A percentile compares a stretch with the other conserved stretches of the same genome.
Conservation (phyloP, 1,284 basidiomycete genomes). For the Heterobasidion occidentale region DNA sequence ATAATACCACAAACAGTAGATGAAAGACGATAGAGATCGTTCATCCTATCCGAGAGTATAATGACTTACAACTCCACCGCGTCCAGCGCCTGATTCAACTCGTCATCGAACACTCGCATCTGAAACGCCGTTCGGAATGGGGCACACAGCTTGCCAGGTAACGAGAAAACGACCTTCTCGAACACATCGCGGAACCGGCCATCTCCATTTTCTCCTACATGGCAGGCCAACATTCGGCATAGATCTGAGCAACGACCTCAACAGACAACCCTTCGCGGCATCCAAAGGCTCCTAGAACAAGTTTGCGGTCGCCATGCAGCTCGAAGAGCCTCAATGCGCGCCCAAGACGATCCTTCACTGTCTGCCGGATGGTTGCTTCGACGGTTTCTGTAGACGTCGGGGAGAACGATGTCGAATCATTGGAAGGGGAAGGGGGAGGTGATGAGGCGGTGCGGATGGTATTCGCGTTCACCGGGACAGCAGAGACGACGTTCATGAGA, state of each 20-base stretch:
- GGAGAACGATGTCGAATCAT: background rate
- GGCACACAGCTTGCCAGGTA: constrained; percentile 29
- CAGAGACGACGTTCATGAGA: constrained; percentile 35
- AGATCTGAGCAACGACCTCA: constrained; percentile 44
- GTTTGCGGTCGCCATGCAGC: constrained; percentile 29
- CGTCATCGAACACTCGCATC: constrained; percentile 32
- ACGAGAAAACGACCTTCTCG: constrained; percentile 36
- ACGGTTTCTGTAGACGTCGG: constrained; percentile 15
- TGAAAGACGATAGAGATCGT: background rate
- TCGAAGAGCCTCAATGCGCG: constrained; percentile 38
- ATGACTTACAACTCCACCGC: background rate
- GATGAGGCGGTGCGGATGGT: constrained; percentile 32
- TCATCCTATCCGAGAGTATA: background rate
- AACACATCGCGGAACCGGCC: constrained; percentile 34
- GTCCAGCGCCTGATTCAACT: constrained; percentile 15
- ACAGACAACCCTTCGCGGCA: constrained; percentile 29
- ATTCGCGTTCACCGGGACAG: constrained; percentile 35
- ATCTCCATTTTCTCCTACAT: constrained; percentile 11
- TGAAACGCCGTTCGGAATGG: constrained; percentile 35
- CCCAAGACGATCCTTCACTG: constrained; percentile 33
- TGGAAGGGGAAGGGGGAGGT: constrained; percentile 18
- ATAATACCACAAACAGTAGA: background rate
- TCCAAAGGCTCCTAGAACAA: constrained; percentile 43
- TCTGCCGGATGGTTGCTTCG: constrained; percentile 29
- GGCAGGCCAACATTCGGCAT: constrained; percentile 48